Evolutionary conservation across 2,329 filamentous ascomycete species (phyloP), one percentile per base, ranked within the genome.

Genomic region (Xylariomycetidae sp.): DNA sequence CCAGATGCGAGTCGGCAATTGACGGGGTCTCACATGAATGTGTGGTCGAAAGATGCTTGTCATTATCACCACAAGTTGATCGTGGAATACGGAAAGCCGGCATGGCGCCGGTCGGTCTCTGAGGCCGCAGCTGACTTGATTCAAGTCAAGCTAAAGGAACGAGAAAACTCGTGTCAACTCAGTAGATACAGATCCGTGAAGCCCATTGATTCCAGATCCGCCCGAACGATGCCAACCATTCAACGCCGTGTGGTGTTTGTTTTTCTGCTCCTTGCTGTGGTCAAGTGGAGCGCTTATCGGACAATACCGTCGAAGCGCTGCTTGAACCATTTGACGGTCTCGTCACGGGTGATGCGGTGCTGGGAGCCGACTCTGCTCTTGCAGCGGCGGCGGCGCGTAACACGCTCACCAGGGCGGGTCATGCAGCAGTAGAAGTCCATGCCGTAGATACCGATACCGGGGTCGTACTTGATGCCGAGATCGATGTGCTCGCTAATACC

Each of bases 371-470:
- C 82, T 60, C 70, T 77, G 74, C 79, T 75, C 80, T 93, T 85
- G 73, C 74, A 80, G 61, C 90, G 87, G 67, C 90, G 84, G 64
- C 92, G 88, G 76, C 88, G 90, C 67, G 86, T 84, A 65, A 98
- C 87, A 67, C 92, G 89, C 80, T 95, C 89, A 74, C 92, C 92
- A 60, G 90, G 92, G 62, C 92, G 89, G 76, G 88, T 95, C 92
- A 98, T 98, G 87, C 90, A 96, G 85, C 83, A 89, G 85, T 95
- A 98, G 76, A 98, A 98, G 76, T 98, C 92, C 92, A 98, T 98
- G 68, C 92, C 89, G 79, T 95, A 95, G 69, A 95, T 95, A 82
- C 89, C 89, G 58, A 95, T 95, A 49, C 79, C 84, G 50, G 89
- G 89, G 75, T 95, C 89, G 77, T 95, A 95, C 83, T 98, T 98